A percentile compares a stretch with the other conserved stretches of the same genome.
Conservation (phyloP, 129 eudicot genomes). For the Artemisia tridentata region DNA sequence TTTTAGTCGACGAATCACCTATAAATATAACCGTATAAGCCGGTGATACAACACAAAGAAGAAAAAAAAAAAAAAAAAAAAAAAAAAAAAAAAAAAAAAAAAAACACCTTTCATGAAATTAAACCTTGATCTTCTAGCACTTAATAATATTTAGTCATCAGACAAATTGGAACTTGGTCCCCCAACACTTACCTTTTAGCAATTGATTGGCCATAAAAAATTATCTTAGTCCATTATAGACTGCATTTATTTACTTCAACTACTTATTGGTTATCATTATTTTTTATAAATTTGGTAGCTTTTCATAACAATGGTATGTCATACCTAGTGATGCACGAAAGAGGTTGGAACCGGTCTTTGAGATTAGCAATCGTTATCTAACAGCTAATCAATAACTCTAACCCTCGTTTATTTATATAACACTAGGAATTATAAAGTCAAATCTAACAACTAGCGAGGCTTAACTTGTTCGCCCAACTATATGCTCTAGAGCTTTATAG, state of each 20-base stretch:
- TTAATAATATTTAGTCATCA: not conserved
- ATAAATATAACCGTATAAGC: not conserved
- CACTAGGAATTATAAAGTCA: too few species aligned
- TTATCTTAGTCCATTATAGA: constrained; percentile 24
- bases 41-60: not conserved
- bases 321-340: not conserved
- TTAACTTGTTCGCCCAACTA: too few species aligned
- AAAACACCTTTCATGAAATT: constrained; percentile 6
- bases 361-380: too few species aligned
- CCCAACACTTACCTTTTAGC: constrained; percentile 20
- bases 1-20: not conserved
- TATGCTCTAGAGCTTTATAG: too few species aligned
- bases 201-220: not conserved
- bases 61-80: constrained; percentile 8
- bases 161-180: constrained; percentile 14
- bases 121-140: not conserved
- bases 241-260: constrained; percentile 9
- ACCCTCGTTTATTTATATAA: too few species aligned
- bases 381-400: too few species aligned
- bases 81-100: not conserved
- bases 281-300: not conserved
- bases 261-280: not conserved
- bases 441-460: too few species aligned
- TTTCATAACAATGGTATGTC: constrained; percentile 9
- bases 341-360: not conserved